Evolutionary conservation across 176 grass and related monocot species (phyloP).

Genomic region (Avena insularis): DNA sequence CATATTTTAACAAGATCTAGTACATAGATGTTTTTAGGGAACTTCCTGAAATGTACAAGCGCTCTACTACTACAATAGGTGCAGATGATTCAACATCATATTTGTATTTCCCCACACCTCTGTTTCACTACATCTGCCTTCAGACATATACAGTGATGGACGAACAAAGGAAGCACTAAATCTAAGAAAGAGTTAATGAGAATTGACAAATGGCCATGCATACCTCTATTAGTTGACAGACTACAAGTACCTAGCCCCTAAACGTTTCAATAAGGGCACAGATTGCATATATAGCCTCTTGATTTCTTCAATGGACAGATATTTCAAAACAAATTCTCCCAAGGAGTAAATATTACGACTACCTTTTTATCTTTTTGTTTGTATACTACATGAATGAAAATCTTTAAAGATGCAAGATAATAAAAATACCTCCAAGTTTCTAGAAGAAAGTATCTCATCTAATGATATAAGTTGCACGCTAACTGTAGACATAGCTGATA

Average conservation of each 20-base stretch:
- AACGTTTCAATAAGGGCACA: not conserved
- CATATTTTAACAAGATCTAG: not conserved
- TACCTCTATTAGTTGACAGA: not conserved
- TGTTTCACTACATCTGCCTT: not conserved
- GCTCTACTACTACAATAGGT: not conserved
- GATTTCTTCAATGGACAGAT: not conserved
- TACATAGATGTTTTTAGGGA: not conserved
- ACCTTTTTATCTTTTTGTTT: not conserved
- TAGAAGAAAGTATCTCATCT: conserved; percentile 86
- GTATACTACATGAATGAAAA: conserved; percentile 18
- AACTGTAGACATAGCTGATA: conserved; percentile 79
- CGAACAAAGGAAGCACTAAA: not conserved
- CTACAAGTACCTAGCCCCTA: not conserved
- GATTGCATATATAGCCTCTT: not conserved
- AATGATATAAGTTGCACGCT: conserved; percentile 69
- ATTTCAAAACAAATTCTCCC: not conserved
- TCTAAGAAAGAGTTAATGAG: not conserved
- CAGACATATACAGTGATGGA: not conserved
- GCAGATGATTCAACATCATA: not conserved
- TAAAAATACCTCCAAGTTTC: conserved; percentile 81
- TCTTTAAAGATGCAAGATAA: conserved; percentile 14
- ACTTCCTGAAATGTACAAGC: not conserved
- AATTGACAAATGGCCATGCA: not conserved
- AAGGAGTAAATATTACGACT: not conserved
- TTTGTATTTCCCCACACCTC: not conserved